Conservation (phyloP, 2,329 filamentous ascomycete species). For the Diaporthe nobilis region DNA sequence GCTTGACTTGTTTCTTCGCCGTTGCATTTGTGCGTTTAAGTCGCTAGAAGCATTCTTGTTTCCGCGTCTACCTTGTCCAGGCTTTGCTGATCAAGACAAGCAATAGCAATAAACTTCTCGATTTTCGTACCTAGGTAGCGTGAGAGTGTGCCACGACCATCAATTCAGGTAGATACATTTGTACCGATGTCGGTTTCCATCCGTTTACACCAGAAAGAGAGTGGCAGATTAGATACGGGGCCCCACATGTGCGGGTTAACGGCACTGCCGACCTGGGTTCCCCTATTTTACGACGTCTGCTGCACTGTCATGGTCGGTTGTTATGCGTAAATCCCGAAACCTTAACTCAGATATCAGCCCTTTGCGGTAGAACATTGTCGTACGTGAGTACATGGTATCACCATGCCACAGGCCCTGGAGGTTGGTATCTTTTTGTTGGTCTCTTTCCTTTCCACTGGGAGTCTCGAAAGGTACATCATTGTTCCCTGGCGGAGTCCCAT, state of each 20-base stretch:
- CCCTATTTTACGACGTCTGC: slow-evolving; percentile 2
- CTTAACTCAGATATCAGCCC: neutral
- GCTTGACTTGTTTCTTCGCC: neutral
- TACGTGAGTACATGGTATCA: neutral
- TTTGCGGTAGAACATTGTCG: neutral
- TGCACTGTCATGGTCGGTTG: neutral
- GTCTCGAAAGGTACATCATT: neutral
- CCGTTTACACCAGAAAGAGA: neutral
- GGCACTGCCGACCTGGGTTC: neutral
- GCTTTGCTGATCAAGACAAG: too few species aligned
- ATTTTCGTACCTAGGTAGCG: too few species aligned
- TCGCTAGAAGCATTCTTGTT: neutral
- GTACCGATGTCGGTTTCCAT: neutral
- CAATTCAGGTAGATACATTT: neutral
- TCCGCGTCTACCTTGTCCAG: neutral
- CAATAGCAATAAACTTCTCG: neutral
- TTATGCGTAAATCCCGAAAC: neutral
- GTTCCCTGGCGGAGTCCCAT: neutral
- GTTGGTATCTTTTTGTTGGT: neutral
- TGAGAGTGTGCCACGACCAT: neutral
- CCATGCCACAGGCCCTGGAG: neutral
- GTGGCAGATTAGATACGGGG: neutral
- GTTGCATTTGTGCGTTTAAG: neutral
- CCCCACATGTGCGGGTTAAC: neutral
- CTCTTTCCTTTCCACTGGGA: neutral